phyloP scores from a whole-genome alignment of 805 yeast species.

The Starmerella asiatica region DNA sequence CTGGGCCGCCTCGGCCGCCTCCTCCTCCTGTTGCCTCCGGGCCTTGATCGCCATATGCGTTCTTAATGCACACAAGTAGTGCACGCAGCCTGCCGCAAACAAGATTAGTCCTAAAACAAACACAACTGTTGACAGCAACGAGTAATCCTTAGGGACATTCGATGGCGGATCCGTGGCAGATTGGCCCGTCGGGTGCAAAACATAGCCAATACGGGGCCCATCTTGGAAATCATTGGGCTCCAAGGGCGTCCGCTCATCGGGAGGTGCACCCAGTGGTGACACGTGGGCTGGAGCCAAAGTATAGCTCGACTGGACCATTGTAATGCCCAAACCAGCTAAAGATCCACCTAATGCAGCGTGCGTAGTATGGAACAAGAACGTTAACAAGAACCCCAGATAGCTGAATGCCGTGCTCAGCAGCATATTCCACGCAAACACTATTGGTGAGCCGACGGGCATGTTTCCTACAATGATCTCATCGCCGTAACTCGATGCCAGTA shows the following conservation, averaged over 20 bases:
- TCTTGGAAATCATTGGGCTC: slow-evolving; percentile 48
- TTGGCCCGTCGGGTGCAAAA: slow-evolving; percentile 17
- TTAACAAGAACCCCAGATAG: slow-evolving; percentile 79
- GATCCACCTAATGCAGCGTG: slow-evolving; percentile 97
- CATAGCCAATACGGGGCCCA: slow-evolving; percentile 15
- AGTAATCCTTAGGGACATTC: slow-evolving; percentile 3
- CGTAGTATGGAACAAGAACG: slow-evolving; percentile 84
- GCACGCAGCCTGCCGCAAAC: slow-evolving; percentile 51
- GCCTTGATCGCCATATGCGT: slow-evolving; percentile 50
- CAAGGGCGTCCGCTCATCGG: slow-evolving; percentile 36
- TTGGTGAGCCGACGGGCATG: slow-evolving; percentile 83
- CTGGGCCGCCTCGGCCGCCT: slow-evolving; percentile 7
- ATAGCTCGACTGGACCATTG: slow-evolving; percentile 60
- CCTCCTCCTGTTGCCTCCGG: slow-evolving; percentile 7
- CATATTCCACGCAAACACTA: slow-evolving; percentile 80
- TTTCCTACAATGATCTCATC: slow-evolving; percentile 94
- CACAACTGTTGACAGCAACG: slow-evolving; percentile 32
- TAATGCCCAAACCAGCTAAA: slow-evolving; percentile 77
- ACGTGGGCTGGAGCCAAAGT: slow-evolving; percentile 37
- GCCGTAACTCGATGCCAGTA: slow-evolving; percentile 56
- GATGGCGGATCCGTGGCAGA: slow-evolving; percentile 2
- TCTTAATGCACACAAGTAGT: slow-evolving; percentile 60
- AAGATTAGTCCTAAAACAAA: slow-evolving; percentile 58
- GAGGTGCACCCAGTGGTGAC: slow-evolving; percentile 19
- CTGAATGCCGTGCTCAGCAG: slow-evolving; percentile 85